phyloP scores from a whole-genome alignment of 2,329 filamentous ascomycete genomes.

The Ceratocystis papillata region DNA sequence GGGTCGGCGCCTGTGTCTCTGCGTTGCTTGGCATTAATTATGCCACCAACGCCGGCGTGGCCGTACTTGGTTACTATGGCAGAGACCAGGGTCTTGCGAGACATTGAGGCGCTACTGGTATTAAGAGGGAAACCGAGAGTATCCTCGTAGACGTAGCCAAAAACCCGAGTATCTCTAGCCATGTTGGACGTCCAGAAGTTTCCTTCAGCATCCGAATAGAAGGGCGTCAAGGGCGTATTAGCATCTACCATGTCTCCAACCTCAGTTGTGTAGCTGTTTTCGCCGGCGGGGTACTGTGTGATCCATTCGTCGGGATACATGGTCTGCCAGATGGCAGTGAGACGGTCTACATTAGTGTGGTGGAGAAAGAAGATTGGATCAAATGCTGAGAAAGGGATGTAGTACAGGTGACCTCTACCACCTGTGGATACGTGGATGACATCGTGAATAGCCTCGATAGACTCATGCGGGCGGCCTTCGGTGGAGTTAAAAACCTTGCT shows the following conservation, averaged over 20 bases:
- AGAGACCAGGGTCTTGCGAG: slow-evolving; percentile 25
- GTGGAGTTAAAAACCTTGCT: slow-evolving; percentile 53
- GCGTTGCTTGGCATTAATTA: slow-evolving; percentile 42
- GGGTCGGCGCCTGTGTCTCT: slow-evolving; percentile 15
- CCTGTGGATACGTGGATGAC: slow-evolving; percentile 50
- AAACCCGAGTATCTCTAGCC: slow-evolving; percentile 46
- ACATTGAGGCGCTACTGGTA: slow-evolving; percentile 19
- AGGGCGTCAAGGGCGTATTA: slow-evolving; percentile 54
- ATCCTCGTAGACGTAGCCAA: slow-evolving; percentile 69
- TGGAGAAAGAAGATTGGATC: slow-evolving; percentile 73
- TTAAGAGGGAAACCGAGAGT: slow-evolving; percentile 30
- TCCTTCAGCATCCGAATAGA: slow-evolving; percentile 48
- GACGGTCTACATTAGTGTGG: slow-evolving; percentile 63
- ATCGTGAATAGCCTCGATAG: slow-evolving; percentile 55
- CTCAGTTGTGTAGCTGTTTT: slow-evolving; percentile 50
- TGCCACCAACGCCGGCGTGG: slow-evolving; percentile 36
- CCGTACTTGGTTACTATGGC: slow-evolving; percentile 33
- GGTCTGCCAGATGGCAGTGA: slow-evolving; percentile 67
- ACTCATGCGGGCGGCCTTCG: slow-evolving; percentile 45
- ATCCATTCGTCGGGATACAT: slow-evolving; percentile 60
- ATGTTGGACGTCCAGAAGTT: slow-evolving; percentile 58
- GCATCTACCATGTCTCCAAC: slow-evolving; percentile 45
- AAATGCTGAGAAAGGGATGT: slow-evolving; percentile 61
- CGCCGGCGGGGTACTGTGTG: slow-evolving; percentile 42
- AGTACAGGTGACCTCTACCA: slow-evolving; percentile 56